Base-by-base conservation (phyloP, 2,329 filamentous ascomycete genomes). In the Rosellinia necatrix region DNA sequence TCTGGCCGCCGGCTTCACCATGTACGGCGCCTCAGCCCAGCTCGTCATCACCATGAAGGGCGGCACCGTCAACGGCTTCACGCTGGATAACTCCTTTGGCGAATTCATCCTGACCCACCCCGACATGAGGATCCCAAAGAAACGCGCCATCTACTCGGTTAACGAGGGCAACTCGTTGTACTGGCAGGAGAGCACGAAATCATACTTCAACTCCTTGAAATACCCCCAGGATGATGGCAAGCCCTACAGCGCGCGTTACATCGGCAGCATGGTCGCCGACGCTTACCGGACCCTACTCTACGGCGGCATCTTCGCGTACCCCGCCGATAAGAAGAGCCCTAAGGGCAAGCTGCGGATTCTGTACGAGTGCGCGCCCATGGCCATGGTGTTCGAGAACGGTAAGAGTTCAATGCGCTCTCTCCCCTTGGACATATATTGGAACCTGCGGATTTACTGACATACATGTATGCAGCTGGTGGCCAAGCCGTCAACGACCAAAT, bases 101-200 rank as follows among this genome's bases (percentile, higher is more conserved):
- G 94, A 99, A 81, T 99, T 99, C 80, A 99, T 99, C 76, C 84
- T 99, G 57, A 96, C 93, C 12, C 94, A 99, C 76, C 94, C 94
- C 21, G 76, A 96, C 77, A 99, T 99, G 94, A 80, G 80, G 64
- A 87, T 97, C 62, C 94, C 94, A 51, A 83, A 82, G 73, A 80
- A 83, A 70, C 85, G 92, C 61, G 77, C 87, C 62, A 99, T 99
- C 75, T 99, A 99, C 85, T 96, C 91, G 24, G 92, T 96, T 77
- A 99, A 99, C 78, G 94, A 99, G 82, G 94, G 94, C 65, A 99
- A 99, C 83, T 93, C 89, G 65, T 79, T 94, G 63, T 97, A 97
- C 84, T 99, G 94, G 94, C 87, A 92, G 62, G 89, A 96, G 42
- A 83, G 86, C 63, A 91, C 92, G 69, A 91, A 91, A 76, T 80